Evolutionary conservation across 768 basidiomycete species (phyloP), one percentile per base, ranked within the genome.

Genomic region (Thelephora ganbajun): DNA sequence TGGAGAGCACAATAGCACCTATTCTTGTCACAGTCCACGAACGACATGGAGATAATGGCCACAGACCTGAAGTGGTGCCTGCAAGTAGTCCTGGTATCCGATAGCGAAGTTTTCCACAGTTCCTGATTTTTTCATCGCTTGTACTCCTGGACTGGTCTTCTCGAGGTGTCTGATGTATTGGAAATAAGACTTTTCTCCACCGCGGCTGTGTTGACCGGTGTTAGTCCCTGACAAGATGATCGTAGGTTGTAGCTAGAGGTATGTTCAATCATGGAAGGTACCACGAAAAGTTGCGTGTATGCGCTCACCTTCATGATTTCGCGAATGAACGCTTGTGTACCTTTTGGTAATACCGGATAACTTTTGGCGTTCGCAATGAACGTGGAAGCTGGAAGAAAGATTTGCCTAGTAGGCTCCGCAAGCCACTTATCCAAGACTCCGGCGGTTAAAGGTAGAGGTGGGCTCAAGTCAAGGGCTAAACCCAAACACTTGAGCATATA

Each of bases 341-440:
- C 80, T 63, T 97, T 98, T 11, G 89, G 86, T 14, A 99, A 74
- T 5, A 99, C 96, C 0, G 96, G 96, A 61, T 96, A 99, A 2
- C 92, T 94, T 66, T 96, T 94, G 45, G 80, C 75, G 61, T 99
- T 99, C 11, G 92, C 80, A 57, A 98, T 92, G 63, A 97, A 99
- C 3, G 90, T 77, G 11, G 85, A 79, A 0, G 91, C 80, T 3
- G 96, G 92, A 1, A 98, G 69, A 63, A 89, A 86, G 47, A 99
- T 72, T 58, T 90, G 76, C 33, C 79, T 77, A n/a, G 93, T 80
- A 6, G 92, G 84, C 62, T 99, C 96, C 5, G 96, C 89, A 2
- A 80, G 73, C 96, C 96, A 98, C 50, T 93, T 80, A 51, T 72
- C 73, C 30, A 97, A 68, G 11, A 88, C 80, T 1, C 79, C 79